Base-by-base conservation (phyloP, 805 yeast genomes). In the Nakazawaea siamensis region DNA sequence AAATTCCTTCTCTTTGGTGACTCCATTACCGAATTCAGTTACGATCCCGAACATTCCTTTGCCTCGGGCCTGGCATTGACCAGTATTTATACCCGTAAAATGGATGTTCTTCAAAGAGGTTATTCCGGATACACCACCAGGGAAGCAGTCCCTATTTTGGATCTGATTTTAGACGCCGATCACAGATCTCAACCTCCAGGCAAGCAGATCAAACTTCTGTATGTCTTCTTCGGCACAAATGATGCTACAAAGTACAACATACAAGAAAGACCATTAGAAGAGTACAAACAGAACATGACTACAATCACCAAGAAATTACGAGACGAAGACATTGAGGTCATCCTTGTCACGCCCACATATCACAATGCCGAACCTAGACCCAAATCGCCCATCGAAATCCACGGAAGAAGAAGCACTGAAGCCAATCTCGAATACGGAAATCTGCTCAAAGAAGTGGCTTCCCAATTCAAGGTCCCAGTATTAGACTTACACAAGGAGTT, bases 221-320 rank as follows among this genome's bases (percentile, higher is more conserved):
- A 76, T 11, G 58, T 86, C 2, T 86, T 81, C 51, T 76, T 84
- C 48, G 96, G 96, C 3, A 71, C 95, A 9, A 87, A 87, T 49
- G 97, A 87, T 52, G 66, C 80, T 0, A 63, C 70, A 3, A 41
- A 58, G 4, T 59, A 50, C 1, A 67, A 66, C 2, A 44, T 45
- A 5, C 79, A 72, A 47, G 55, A 57, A n/a, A 84, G 84, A 9
- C 70, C 73, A 1, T n/a, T 80, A 4, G 67, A 55, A 1, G 58
- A 66, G 38, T 84, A 57, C 49, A 39, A 53, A 15, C 54, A 49
- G 12, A 86, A 86, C 47, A 58, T 70, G 40, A 47, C 44, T 18
- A 33, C 39, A 5, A 43, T 84, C 46, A 58, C 74, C 11, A 43
- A 57, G 5, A 42, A 62, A 40, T 62, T 70, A 18, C 42, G 49